Evolutionary conservation across 2,329 filamentous ascomycete genomes (phyloP), one percentile per base, ranked within the genome.

Genomic region (Cryphonectria carpinicola): DNA sequence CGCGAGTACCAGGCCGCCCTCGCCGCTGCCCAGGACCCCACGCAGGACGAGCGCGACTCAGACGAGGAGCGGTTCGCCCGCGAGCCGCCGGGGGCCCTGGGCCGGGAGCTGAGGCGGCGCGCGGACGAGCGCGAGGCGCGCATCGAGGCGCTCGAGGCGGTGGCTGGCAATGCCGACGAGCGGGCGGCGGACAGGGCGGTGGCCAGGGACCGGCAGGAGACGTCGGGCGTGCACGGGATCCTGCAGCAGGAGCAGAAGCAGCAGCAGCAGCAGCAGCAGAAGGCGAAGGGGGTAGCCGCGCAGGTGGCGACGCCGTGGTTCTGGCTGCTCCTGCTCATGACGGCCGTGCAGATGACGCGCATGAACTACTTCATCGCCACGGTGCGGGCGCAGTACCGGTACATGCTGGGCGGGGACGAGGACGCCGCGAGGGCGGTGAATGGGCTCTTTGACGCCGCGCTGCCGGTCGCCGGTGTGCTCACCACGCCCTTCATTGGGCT

Each of bases 281-380:
- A n/a, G 46, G 37, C 37, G 37, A 82, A 85, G 64, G 86, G 90
- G 1, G 90, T 90, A 0, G 78, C 85, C 6, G 79, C 87, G 71
- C 92, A 94, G 79, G 91, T 94, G 78, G 79, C 81, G 43, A 89
- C 89, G 1, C 88, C 88, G 0, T 94, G 91, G 90, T 94, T 92
- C 79, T 81, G 90, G 17, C 84, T 94, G n/a, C 89, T 94, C 65
- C 85, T 91, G 0, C 76, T 90, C 5, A 88, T 93, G 76, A 93
- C 83, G 0, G 81, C 87, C 1, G 76, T 88, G 2, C 86, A 88
- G 75, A 89, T 88, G 86, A 82, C 88, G 39, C 84, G 88, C 8
- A 93, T 94, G 86, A 94, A 94, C 79, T 93, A 92, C 79, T 73
- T 73, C 75, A 90, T 93, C 65, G 90, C 91, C 0, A 92, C 90